Evolutionary conservation across 83 land plant genomes (phyloP).

Genomic region (Picea engelmannii): DNA sequence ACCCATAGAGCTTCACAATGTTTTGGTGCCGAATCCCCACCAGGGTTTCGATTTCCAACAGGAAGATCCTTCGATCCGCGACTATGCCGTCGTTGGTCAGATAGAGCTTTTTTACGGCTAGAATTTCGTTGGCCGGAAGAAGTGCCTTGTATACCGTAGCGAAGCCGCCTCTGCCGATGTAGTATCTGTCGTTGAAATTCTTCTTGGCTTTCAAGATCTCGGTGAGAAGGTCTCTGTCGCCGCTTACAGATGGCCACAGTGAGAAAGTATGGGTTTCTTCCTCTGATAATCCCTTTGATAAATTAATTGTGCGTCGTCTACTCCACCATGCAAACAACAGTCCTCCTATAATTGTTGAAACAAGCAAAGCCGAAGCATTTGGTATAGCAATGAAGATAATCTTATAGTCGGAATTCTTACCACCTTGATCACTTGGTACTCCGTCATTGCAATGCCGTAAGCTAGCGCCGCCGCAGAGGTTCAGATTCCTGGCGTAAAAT

Average conservation of each 20-base stretch:
- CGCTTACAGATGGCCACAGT: slow-evolving; percentile 33
- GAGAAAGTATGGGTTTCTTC: slow-evolving; percentile 5
- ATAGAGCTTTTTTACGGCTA: slow-evolving; percentile 56
- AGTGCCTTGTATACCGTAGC: slow-evolving; percentile 47
- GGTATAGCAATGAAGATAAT: neutral
- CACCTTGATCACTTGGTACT: neutral
- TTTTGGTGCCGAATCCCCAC: slow-evolving; percentile 55
- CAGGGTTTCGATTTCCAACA: slow-evolving; percentile 40
- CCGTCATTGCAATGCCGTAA: neutral
- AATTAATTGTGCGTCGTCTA: slow-evolving; percentile 3
- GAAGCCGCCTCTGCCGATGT: slow-evolving; percentile 54
- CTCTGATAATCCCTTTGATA: neutral
- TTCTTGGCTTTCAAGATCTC: slow-evolving; percentile 47
- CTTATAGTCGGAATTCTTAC: neutral
- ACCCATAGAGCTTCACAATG: slow-evolving; percentile 57
- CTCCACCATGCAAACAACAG: slow-evolving; percentile 2
- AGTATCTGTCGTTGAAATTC: slow-evolving; percentile 35
- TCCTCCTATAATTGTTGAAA: too few species aligned
- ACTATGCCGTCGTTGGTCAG: slow-evolving; percentile 9
- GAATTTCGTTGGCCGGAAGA: slow-evolving; percentile 36
- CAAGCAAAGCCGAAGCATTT: neutral
- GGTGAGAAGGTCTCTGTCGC: slow-evolving; percentile 20
- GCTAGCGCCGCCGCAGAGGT: slow-evolving; percentile 37
- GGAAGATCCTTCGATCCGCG: slow-evolving; percentile 30
- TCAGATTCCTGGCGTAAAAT: slow-evolving; percentile 21